Base-by-base conservation (phyloP, 371 early-diverging fungal genomes). In the Haplosporangium sp. region DNA sequence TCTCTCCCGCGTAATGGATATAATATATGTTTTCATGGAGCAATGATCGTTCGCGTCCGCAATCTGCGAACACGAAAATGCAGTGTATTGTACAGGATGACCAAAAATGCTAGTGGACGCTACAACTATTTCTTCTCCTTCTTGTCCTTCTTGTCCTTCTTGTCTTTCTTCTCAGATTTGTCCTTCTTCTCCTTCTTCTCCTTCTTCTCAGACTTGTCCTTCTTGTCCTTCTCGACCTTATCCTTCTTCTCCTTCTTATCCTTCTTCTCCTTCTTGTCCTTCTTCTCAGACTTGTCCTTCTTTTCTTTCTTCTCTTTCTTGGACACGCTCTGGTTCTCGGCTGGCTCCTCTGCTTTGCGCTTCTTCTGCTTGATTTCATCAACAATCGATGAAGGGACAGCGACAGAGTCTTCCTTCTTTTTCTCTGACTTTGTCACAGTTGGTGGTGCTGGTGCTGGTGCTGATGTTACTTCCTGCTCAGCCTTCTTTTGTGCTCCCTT, bases 341-440 rank as follows among this genome's bases (percentile, higher is more conserved):
- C 76, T 0, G 75, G 66, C 41, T 79, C 71, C 56, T 84, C 80
- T 1, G 62, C 74, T 71, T 86, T 80, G 69, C 81, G 71, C 69
- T 84, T 85, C 72, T 84, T 86, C 37, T 82, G 79, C 54, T 86
- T 86, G 52, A 90, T 79, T 77, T 89, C 86, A n/a, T 87, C 89
- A 11, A 89, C 84, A 36, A 88, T 85, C n/a, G 90, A 89, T 16
- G 81, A 71, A 14, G 87, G 84, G 41, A 81, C 70, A 36, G 36
- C 59, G 45, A 67, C 69, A 51, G 51, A 36, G 21, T 52, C 29
- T 16, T 20, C 42, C 20, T 57, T 42, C 45, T 57, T 42, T 21
- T 38, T 42, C 42, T 63, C 55, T 38, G 58, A 20, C 64, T 48
- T 50, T 8, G 47, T 4, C 6, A 64, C 18, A 48, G 73, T 6